These are phyloP conservation scores for Leccinum aurantiacum DNA, from an alignment of 768 basidiomycete genomes.

Conservation along the genomic window DNA sequence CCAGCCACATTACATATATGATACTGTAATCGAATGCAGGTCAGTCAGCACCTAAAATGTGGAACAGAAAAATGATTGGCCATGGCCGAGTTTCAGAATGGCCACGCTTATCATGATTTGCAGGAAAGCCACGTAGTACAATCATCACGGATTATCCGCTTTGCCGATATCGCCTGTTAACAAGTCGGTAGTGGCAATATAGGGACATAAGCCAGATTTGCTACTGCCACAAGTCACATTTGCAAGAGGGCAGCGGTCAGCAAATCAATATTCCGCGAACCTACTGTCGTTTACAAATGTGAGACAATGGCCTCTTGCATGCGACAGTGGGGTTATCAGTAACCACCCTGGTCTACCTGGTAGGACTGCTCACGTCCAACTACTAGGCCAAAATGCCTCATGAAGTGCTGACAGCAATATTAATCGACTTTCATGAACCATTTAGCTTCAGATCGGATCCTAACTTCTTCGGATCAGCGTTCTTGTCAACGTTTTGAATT, in stretches of 20 bases:
- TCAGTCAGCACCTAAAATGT: slow-evolving; percentile 8
- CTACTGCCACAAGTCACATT: background rate
- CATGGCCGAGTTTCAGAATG: background rate
- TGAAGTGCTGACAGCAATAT: background rate
- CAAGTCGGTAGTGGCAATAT: too few relatives aligned
- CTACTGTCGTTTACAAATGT: background rate
- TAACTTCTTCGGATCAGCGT: too few relatives aligned
- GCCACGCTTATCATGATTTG: slow-evolving; percentile 39
- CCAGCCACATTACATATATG: background rate
- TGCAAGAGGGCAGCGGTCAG: too few relatives aligned
- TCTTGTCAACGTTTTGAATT: too few relatives aligned
- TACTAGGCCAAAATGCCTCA: background rate
- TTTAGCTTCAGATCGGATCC: background rate
- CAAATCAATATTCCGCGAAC: too few relatives aligned
- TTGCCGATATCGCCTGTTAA: background rate
- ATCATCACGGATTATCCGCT: background rate
- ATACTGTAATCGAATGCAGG: background rate
- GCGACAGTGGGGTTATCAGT: background rate
- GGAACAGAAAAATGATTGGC: background rate
- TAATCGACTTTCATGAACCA: background rate
- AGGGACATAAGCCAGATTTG: background rate
- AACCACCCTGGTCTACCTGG: too few relatives aligned
- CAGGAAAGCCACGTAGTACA: background rate
- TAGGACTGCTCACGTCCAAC: too few relatives aligned
- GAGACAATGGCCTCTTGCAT: background rate